phyloP scores from a whole-genome alignment of 129 eudicot genomes.

The Helianthus tuberosus region DNA sequence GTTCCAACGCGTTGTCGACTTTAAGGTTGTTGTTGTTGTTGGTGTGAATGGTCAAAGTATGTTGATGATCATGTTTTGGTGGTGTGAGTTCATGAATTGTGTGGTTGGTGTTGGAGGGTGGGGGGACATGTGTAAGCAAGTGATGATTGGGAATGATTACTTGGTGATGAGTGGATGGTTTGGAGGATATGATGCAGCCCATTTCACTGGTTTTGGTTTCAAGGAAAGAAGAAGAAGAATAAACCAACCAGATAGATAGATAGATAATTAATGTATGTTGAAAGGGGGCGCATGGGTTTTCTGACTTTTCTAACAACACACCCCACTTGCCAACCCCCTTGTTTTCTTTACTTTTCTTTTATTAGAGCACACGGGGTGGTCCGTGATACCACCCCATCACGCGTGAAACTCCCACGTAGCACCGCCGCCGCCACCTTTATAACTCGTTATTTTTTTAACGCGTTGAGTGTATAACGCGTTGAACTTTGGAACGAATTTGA shows the following conservation, averaged over 20 bases:
- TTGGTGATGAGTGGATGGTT: slow-evolving; percentile 13
- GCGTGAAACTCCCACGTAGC: too few relatives aligned
- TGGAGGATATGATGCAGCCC: slow-evolving; percentile 30
- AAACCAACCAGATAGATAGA: neutral
- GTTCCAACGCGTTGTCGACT: neutral
- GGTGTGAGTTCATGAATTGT: neutral
- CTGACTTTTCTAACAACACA: slow-evolving; percentile 12
- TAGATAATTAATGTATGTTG: slow-evolving; percentile 9
- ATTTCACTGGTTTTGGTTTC: slow-evolving; percentile 9
- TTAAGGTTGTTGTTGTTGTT: neutral
- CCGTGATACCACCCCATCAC: too few relatives aligned
- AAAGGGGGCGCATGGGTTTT: slow-evolving; percentile 13
- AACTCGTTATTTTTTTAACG: too few relatives aligned
- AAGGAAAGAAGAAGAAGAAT: neutral
- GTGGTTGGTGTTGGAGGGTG: neutral
- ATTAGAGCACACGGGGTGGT: too few relatives aligned
- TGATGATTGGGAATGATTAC: slow-evolving; percentile 10
- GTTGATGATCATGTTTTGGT: neutral
- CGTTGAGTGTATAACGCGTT: too few relatives aligned
- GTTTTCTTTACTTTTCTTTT: neutral
- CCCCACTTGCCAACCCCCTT: slow-evolving; percentile 10
- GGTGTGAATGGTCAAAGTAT: neutral
- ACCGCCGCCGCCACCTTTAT: too few relatives aligned
- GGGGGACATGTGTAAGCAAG: neutral
- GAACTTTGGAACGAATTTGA: too few relatives aligned